These are phyloP conservation scores for Lonicera japonica DNA, from an alignment of 129 eudicot genomes.

Conservation along the genomic window DNA sequence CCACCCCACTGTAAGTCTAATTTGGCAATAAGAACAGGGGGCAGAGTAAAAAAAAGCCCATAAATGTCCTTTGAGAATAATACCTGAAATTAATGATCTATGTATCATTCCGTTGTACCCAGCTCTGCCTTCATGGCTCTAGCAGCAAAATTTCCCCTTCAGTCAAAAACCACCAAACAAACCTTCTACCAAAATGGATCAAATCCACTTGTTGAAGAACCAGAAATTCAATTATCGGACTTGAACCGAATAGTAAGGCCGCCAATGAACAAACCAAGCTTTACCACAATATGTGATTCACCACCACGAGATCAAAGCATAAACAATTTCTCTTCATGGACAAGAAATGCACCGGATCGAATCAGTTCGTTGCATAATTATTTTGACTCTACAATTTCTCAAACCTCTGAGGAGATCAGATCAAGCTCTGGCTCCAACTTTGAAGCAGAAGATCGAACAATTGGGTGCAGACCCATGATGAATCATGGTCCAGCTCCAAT, in stretches of 20 bases:
- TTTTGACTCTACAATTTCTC: conserved; percentile 30
- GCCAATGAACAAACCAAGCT: conserved; percentile 21
- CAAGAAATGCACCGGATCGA: conserved; percentile 28
- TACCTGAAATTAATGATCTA: background rate
- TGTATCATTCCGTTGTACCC: conserved; percentile 23
- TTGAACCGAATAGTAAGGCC: conserved; percentile 28
- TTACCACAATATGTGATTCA: conserved; percentile 20
- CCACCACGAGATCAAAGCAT: conserved; percentile 8
- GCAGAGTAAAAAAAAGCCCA: no score
- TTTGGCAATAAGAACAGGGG: no score
- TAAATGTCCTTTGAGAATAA: background rate
- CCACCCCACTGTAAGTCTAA: no score
- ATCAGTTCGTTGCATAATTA: conserved; percentile 42
- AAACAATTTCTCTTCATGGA: conserved; percentile 11
- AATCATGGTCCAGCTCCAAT: conserved; percentile 11
- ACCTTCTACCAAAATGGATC: conserved; percentile 17
- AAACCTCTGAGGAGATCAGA: conserved; percentile 27
- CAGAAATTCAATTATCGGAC: conserved; percentile 23
- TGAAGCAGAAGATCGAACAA: conserved; percentile 43
- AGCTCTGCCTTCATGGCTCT: conserved; percentile 94
- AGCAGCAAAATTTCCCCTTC: conserved; percentile 57
- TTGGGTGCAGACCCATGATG: conserved; percentile 16
- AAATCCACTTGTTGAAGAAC: conserved; percentile 34
- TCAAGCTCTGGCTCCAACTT: conserved; percentile 59
- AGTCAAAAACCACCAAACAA: conserved; percentile 22